These are phyloP conservation scores for Phytophthora nicotianae DNA, from an alignment of 352 stramenopile species.

Conservation along the genomic window DNA sequence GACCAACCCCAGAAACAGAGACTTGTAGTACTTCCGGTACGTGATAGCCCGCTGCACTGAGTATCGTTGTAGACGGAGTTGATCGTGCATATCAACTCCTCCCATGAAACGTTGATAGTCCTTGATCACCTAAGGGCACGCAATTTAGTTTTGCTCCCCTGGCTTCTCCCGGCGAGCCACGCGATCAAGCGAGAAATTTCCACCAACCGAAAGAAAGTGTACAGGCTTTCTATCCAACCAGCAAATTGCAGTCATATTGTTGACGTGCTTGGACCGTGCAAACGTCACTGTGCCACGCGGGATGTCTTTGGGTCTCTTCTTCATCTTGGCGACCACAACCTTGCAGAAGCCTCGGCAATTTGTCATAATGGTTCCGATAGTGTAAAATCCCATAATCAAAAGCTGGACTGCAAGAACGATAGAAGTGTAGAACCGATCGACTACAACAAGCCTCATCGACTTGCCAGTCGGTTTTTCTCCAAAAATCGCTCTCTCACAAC, in stretches of 20 bases:
- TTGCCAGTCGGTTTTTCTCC: no score
- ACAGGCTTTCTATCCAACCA: background rate
- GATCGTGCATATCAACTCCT: background rate
- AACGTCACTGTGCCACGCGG: conserved; percentile 1
- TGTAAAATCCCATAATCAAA: no score
- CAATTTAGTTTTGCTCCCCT: background rate
- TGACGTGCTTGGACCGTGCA: conserved; percentile 8
- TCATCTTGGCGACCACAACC: conserved; percentile 2
- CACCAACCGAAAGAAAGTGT: background rate
- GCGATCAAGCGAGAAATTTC: background rate
- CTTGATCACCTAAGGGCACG: background rate
- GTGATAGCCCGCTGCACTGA: background rate
- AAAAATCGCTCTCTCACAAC: no score
- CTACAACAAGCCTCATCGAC: no score
- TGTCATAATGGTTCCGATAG: no score
- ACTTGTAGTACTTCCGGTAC: background rate
- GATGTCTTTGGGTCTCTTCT: conserved; percentile 7
- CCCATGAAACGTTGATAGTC: background rate
- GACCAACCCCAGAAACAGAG: background rate
- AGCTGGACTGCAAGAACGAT: no score
- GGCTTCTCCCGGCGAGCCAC: background rate
- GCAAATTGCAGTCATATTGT: conserved; percentile 5
- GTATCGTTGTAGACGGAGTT: no score
- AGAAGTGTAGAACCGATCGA: no score
- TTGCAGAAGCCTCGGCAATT: conserved; percentile 3